Base-by-base conservation (phyloP, 2,329 filamentous ascomycete genomes). In the Fusarium nodosum region DNA sequence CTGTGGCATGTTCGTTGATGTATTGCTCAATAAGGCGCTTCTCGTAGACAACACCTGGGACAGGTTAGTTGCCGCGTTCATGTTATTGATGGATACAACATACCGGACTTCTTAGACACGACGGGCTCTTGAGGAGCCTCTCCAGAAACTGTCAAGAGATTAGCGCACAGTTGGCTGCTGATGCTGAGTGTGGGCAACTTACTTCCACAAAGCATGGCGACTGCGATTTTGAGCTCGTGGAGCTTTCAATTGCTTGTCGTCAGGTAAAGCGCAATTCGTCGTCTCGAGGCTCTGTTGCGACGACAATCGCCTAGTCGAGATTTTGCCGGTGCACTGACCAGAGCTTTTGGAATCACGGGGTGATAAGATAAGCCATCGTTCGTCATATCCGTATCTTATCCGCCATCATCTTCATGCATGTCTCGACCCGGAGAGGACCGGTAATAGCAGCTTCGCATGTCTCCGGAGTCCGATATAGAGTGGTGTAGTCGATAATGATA, bases 111-210 rank as follows among this genome's bases (percentile, higher is more conserved):
- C 81, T 92, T 91, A 77, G 96, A 99, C 77, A 94, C 93, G 73
- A 98, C 95, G 58, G 96, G 94, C 82, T 94, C 91, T 83, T 97
- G 92, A 71, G 96, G 95, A 83, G 93, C 91, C 87, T 97, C 95
- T 83, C 96, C 96, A 68, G 96, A 99, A 81, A 99, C 95, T 97
- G 77, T 57, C 64, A 44, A 48, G 36, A 28, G 13, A 65, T 73
- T 65, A 66, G 74, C 69, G 47, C 68, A 56, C 34, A 24, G 16
- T 6, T 20, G 8, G 36, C 52, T 56, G n/a, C 20, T 48, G 16
- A 56, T 11, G 11, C 5, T 10, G 9, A 16, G 22, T 9, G 16
- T 34, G 9, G 9, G 10, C 1, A 60, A 75, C 80, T 76, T 77
- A 83, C 82, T 85, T 82, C 79, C 80, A 54, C 83, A 85, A 76